Base-by-base conservation (phyloP, 352 stramenopile species). In the Pythium aquatile region DNA sequence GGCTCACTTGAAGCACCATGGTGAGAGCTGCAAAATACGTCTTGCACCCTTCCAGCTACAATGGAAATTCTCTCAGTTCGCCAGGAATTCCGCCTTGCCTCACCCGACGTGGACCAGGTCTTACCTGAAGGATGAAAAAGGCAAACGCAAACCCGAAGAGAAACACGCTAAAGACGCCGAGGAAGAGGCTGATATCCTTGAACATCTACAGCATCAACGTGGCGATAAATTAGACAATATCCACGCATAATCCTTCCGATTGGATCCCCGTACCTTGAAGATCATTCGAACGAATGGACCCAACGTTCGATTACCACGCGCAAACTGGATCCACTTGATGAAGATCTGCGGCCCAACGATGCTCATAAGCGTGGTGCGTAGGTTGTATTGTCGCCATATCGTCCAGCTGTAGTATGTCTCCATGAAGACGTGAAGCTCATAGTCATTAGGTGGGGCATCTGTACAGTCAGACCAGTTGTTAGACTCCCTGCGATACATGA, bases 231-330 rank as follows among this genome's bases (percentile, higher is more conserved):
- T 7, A 59, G 24, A 58, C 24, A 3, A 9, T 57, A 35, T 35
- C 32, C 32, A 9, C 8, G 32, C 5, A 9, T 9, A 35, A 35
- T 24, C 32, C 32, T 35, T 35, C 32, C 5, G 32, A 9, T 35
- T 35, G 5, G 8, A 9, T 9, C 32, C 5, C 8, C 17, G 48
- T 52, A 91, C 85, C 76, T 92, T 91, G 61, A 85, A 89, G 55
- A 94, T 91, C 85, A 94, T 94, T 13, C 83, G 85, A 54, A 92
- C 85, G 66, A 94, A 94, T 5, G 83, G 85, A 0, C 85, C 85
- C 10, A 94, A 70, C 6, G 70, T 74, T 47, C 76, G 65, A 32
- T 84, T 92, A 26, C 83, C 83, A 52, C 85, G 78, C 9, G 81
- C 82, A 65, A 92, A 92, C 56, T 88, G 83, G 58, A 94, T 88